These are phyloP conservation scores for Potentilla sterilis DNA, from an alignment of 306 rosid genomes.

Conservation along the genomic window DNA sequence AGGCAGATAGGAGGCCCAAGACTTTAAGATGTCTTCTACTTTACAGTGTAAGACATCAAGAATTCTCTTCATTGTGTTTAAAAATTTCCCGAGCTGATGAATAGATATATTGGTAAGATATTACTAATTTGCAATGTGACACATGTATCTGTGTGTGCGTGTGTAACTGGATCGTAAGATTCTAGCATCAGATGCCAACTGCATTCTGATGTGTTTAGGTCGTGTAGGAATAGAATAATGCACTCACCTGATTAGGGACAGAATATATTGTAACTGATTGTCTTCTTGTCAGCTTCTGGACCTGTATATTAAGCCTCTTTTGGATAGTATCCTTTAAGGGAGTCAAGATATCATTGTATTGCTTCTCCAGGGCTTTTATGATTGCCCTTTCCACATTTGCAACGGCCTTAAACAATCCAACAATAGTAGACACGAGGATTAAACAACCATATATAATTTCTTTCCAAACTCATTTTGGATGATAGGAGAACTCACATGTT, in stretches of 20 bases:
- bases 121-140: background rate
- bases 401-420: slow-evolving; percentile 49
- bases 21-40: slow-evolving; percentile 87
- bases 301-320: slow-evolving; percentile 89
- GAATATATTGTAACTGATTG: slow-evolving; percentile 63
- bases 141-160: background rate
- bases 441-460: background rate
- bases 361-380: slow-evolving; percentile 85
- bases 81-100: slow-evolving; percentile 75
- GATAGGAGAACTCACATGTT: slow-evolving; percentile 59
- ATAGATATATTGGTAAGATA: slow-evolving; percentile 18
- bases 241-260: slow-evolving; percentile 80
- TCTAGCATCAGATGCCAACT: background rate
- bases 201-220: background rate
- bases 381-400: slow-evolving; percentile 89
- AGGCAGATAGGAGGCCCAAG: slow-evolving; percentile 88
- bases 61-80: slow-evolving; percentile 92
- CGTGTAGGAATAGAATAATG: slow-evolving; percentile 6
- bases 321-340: slow-evolving; percentile 94
- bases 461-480: slow-evolving; percentile 7
- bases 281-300: slow-evolving; percentile 96
- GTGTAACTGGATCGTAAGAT: background rate
- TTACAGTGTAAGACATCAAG: slow-evolving; percentile 85
- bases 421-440: background rate
- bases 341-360: slow-evolving; percentile 79